Base-by-base conservation (phyloP, 768 basidiomycete species). In the Grammothele lineata region DNA sequence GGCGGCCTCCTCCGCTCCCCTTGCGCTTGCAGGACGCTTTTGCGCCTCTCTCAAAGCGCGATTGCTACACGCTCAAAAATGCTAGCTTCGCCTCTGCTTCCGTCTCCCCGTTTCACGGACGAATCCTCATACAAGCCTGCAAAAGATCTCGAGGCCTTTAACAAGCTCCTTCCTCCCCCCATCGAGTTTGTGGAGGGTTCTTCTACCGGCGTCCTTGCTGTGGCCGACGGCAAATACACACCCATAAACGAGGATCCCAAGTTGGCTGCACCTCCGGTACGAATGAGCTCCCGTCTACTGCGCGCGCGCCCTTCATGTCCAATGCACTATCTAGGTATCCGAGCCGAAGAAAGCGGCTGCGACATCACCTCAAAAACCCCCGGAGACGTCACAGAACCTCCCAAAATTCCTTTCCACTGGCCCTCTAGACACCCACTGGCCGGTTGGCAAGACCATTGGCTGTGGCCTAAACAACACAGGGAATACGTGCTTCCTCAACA, bases 401-500 rank as follows among this genome's bases (percentile, higher is more conserved):
- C 51, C 53, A 39, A 58, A 66, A 35, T 69, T 75, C 40, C 65
- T 86, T 17, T 75, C 78, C 57, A 64, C 70, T 18, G 71, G 74
- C 39, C 65, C 74, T 27, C 74, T 90, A 40, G 83, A 87, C 54
- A 66, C 73, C 37, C 61, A 80, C 34, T 90, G 85, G 85, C 84
- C 85, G 19, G 64, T 62, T 12, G 72, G 35, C 9, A 9, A 9
- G 7, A 8, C 59, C 43, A 62, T 76, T 41, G 86, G 78, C 33
- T 65, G 61, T 40, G 93, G 93, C 1, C 69, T 97, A 37, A 73
- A 78, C 60, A 97, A 97, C 66, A 84, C 71, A 22, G 92, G 91
- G 37, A 98, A 97, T 61, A 95, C 92, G 2, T 99, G 96, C 67
- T 99, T 95, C 65, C 71, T 97, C 57, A 99, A 99, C 65, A 92